Evolutionary conservation across 441 rosid species (phyloP).

Genomic region (Isatis lusitanica): DNA sequence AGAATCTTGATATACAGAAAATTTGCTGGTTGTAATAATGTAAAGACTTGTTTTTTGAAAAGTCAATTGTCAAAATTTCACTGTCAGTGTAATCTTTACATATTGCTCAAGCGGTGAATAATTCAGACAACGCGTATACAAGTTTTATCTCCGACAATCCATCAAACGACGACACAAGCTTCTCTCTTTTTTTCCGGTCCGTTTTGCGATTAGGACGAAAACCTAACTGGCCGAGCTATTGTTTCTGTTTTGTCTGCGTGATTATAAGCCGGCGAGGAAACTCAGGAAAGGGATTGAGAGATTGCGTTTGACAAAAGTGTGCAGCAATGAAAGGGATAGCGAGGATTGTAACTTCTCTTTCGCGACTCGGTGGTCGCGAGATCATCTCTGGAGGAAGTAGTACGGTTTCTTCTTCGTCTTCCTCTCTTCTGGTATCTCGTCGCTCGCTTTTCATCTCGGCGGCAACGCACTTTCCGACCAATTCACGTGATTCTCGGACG

Average conservation of each 20-base stretch:
- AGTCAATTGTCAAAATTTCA: neutral
- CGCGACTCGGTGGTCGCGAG: slow-evolving; percentile 20
- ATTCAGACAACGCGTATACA: neutral
- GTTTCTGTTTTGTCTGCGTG: neutral
- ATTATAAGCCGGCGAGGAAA: neutral
- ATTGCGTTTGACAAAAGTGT: neutral
- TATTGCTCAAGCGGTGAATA: neutral
- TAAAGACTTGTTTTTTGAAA: neutral
- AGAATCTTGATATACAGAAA: neutral
- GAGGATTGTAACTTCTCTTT: slow-evolving; percentile 24
- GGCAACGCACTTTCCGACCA: slow-evolving; percentile 18
- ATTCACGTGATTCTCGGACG: slow-evolving; percentile 20
- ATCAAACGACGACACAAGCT: neutral
- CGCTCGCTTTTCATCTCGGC: slow-evolving; percentile 42
- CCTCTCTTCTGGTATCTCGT: slow-evolving; percentile 35
- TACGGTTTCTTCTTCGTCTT: neutral
- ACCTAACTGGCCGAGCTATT: slow-evolving; percentile 8
- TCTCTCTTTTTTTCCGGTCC: neutral
- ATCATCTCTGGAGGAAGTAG: slow-evolving; percentile 4
- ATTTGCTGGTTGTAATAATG: neutral
- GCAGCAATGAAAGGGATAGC: slow-evolving; percentile 27
- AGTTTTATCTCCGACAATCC: neutral
- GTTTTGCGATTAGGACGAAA: neutral
- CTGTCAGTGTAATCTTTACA: neutral
- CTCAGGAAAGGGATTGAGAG: neutral